Base-by-base conservation (phyloP, 345 rosid species). In the Leavenworthia alabamica region DNA sequence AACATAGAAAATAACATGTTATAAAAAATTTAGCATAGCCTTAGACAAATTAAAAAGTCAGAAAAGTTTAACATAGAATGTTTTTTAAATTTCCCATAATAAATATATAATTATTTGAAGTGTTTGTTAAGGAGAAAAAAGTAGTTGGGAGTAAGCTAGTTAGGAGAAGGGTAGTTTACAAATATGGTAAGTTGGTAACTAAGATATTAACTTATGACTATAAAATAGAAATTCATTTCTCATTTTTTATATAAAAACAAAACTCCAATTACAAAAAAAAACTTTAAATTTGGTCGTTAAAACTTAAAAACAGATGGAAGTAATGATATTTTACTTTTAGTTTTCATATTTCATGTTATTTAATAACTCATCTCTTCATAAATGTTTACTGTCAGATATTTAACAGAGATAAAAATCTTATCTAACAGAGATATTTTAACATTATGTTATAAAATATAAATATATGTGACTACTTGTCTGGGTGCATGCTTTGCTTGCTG, bases 371-470 rank as follows among this genome's bases (percentile, higher is more conserved):
- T 33, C 6, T 33, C 6, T 16, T 28, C 15, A 16, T 56, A 23
- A 22, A 22, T 56, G 29, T 49, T 36, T 14, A 17, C 17, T 49
- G 26, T 53, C 23, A 36, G 12, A 20, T 37, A 10, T 47, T 17
- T n/a, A n/a, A n/a, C n/a, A 12, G 10, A 49, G 37, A 37, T 15
- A 47, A 6, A 52, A 33, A 44, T 10, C 27, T 69, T 44, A 70
- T 68, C 73, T 8, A 29, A 4, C 45, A 28, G 31, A 68, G 57
- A 69, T 69, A 69, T 61, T 61, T 69, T 43, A 46, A 51, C 63
- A 45, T 41, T 45, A 62, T 45, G 43, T 46, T 37, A 13, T 70
- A 54, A 62, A 45, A 19, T 61, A 69, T 44, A 33, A 13, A 36
- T 36, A 54, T 19, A n/a, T 24, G 54, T 29, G 52, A 29, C 36